These are phyloP conservation scores for Solanum sejunctum DNA, from an alignment of 257 asterid genomes.

Conservation along the genomic window DNA sequence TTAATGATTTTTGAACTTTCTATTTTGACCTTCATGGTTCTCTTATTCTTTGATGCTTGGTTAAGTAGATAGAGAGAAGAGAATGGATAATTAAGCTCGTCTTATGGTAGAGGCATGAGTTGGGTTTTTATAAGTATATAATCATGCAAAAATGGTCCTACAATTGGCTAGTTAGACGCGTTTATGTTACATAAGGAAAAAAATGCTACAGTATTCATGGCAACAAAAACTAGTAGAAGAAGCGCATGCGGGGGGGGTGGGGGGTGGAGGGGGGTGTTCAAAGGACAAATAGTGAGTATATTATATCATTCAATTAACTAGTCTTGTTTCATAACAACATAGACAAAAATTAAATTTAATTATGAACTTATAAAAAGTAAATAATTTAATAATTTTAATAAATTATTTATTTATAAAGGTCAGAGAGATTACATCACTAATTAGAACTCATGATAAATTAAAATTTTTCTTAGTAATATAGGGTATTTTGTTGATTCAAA, in stretches of 20 bases:
- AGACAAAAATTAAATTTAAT: no score
- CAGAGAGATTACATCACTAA: no score
- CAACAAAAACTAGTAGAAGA: not conserved
- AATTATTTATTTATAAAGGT: no score
- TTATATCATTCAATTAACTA: no score
- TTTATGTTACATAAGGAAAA: not conserved
- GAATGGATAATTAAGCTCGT: not conserved
- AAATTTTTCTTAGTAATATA: no score
- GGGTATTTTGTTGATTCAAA: no score
- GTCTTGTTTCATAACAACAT: no score
- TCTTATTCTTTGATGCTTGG: not conserved
- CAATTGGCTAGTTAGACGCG: not conserved
- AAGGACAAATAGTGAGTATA: not conserved
- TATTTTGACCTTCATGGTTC: slow-evolving; percentile 41
- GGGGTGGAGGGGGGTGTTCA: not conserved
- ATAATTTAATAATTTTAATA: no score
- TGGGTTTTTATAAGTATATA: not conserved
- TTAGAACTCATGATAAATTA: no score
- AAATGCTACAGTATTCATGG: not conserved
- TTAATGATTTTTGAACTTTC: slow-evolving; percentile 50
- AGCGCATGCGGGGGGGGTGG: no score
- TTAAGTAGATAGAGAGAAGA: not conserved
- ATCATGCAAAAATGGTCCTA: not conserved
- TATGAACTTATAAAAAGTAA: no score
- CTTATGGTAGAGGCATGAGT: slow-evolving; percentile 3